These are phyloP conservation scores for Entomortierella chlamydospora DNA, from an alignment of 192 early-diverging fungal species.

Conservation along the genomic window DNA sequence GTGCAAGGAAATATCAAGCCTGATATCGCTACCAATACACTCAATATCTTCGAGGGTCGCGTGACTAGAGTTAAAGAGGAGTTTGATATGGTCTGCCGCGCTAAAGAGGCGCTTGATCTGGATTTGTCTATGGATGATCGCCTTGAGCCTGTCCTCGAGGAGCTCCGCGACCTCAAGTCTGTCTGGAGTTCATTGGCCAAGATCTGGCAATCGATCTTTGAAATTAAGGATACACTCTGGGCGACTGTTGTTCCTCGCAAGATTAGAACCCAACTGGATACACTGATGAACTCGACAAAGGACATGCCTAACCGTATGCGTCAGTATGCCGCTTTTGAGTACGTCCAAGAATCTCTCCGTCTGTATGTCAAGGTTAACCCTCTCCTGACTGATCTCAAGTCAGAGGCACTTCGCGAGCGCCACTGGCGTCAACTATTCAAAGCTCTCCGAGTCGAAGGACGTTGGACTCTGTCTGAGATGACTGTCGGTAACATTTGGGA, in stretches of 20 bases:
- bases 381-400: conserved; percentile 90
- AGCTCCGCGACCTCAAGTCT: conserved; percentile 89
- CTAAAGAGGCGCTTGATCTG: conserved; percentile 95
- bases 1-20: conserved; percentile 93
- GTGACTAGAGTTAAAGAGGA: conserved; percentile 86
- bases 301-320: conserved; percentile 97
- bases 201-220: conserved; percentile 87
- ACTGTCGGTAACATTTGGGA: conserved; percentile 97
- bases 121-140: conserved; percentile 76
- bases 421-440: conserved; percentile 98
- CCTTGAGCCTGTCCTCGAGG: conserved; percentile 89
- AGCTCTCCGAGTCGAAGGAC: conserved; percentile 77
- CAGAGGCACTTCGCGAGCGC: conserved; percentile 94
- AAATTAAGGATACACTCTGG: conserved; percentile 92
- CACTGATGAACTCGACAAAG: conserved; percentile 82
- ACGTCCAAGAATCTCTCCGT: conserved; percentile 88
- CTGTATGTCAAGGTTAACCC: conserved; percentile 84
- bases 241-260: conserved; percentile 88
- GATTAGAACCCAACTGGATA: conserved; percentile 88
- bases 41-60: conserved; percentile 88
- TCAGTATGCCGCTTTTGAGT: conserved; percentile 97
- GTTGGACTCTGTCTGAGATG: conserved; percentile 80
- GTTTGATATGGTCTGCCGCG: conserved; percentile 86
- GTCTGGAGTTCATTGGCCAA: conserved; percentile 90
- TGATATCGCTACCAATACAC: conserved; percentile 82